Evolutionary conservation across 352 stramenopile genomes (phyloP).

Genomic region (Nothophytophthora sp.): DNA sequence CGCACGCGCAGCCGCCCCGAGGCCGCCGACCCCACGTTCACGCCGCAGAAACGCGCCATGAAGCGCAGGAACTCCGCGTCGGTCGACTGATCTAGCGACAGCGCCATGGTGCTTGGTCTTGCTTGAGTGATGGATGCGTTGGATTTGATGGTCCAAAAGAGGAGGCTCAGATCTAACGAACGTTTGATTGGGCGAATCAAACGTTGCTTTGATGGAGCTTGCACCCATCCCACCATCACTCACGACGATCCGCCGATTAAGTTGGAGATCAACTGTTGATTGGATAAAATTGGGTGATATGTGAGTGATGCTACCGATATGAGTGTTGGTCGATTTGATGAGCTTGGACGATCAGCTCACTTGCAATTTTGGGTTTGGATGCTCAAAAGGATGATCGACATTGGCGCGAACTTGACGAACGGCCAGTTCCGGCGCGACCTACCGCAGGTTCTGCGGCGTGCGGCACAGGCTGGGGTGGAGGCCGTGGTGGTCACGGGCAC

Average conservation of each 20-base stretch:
- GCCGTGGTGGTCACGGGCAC: slow-evolving; percentile 88
- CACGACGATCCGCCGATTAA: too few relatives aligned
- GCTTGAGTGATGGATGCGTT: not conserved
- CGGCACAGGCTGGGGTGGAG: slow-evolving; percentile 63
- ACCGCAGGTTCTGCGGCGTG: slow-evolving; percentile 84
- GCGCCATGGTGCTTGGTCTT: slow-evolving; percentile 74
- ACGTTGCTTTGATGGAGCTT: too few relatives aligned
- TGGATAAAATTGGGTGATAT: not conserved
- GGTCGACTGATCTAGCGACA: slow-evolving; percentile 78
- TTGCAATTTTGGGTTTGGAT: not conserved
- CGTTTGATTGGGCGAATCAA: too few relatives aligned
- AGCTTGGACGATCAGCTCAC: not conserved
- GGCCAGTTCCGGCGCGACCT: slow-evolving; percentile 85
- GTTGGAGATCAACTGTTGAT: not conserved
- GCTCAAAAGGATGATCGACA: slow-evolving; percentile 44
- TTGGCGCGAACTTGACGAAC: slow-evolving; percentile 70
- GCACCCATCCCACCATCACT: too few relatives aligned
- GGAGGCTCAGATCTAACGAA: too few relatives aligned
- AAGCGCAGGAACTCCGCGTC: slow-evolving; percentile 82
- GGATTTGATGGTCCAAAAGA: too few relatives aligned
- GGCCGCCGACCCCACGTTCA: slow-evolving; percentile 70
- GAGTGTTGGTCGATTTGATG: too few relatives aligned
- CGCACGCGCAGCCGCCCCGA: slow-evolving; percentile 75
- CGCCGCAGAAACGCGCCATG: slow-evolving; percentile 78
- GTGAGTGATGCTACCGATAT: slow-evolving; percentile 24